Evolutionary conservation across 495 filamentous ascomycete species (phyloP), one percentile per base, ranked within the genome.

Genomic region (Xylaria cubensis): DNA sequence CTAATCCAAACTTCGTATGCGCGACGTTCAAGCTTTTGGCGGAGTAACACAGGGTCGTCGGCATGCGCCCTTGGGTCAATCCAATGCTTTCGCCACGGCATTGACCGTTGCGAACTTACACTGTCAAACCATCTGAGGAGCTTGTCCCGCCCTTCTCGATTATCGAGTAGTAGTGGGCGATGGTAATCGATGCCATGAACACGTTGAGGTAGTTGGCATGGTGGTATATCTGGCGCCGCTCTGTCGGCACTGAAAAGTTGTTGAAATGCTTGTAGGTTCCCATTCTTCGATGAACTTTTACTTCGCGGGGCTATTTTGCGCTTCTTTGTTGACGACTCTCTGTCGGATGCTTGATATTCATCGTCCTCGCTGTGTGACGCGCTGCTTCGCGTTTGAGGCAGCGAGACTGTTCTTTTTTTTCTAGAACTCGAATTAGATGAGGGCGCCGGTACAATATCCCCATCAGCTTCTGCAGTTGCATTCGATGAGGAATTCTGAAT

Each of bases 1-100:
- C 83, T 85, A 73, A 86, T 84, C 79, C 82, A 85, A 67, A 86
- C 84, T 68, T 86, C 80, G 74, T 86, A 86, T 36, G 84, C 84
- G 71, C 84, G 82, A 5, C 72, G 78, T 59, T 79, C 75, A 51
- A 84, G 79, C 50, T 44, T 55, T 56, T 64, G 12, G 15, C 75
- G 78, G 12, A 80, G 72, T 7, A 63, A 63, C 1, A 42, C 7
- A 50, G 21, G n/a, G 17, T 75, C 42, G 68, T 56, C 53, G 69
- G 61, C 21, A 17, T 32, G 15, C 9, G n/a, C 24, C 21, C 15
- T 8, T 48, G 79, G 72, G 53, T 82, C 71, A 10, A 81, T 69
- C 80, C 83, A 87, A 15, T 82, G 51, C 64, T 85, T 84, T 67
- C 84, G 80, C 84, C 84, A 86, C 6, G 85, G 85, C 83, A 87